phyloP scores from a whole-genome alignment of 2,329 filamentous ascomycete species.

The Triangularia setosa region DNA sequence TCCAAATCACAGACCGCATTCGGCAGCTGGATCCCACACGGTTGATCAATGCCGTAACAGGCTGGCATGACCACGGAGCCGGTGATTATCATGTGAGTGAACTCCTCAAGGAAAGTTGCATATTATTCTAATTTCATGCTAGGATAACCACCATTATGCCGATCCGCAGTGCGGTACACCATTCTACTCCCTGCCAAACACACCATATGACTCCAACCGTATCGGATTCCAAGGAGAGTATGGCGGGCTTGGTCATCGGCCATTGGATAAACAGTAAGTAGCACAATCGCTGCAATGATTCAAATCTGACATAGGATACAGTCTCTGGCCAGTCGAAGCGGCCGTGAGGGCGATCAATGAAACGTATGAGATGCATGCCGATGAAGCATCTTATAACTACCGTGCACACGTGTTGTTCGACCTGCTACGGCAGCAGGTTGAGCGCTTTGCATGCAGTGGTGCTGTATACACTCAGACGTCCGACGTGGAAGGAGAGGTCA shows the following conservation, averaged over 20 bases:
- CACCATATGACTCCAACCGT: slow-evolving; percentile 53
- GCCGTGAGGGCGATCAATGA: slow-evolving; percentile 59
- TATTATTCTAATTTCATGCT: not conserved
- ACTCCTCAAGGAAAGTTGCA: not conserved
- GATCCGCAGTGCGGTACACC: slow-evolving; percentile 68
- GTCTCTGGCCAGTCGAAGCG: slow-evolving; percentile 60
- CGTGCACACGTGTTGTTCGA: slow-evolving; percentile 56
- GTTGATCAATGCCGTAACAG: slow-evolving; percentile 58
- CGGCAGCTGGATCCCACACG: slow-evolving; percentile 58
- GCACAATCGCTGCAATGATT: not conserved
- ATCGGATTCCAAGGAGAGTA: slow-evolving; percentile 71
- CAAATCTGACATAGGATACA: slow-evolving; percentile 26
- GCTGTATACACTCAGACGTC: slow-evolving; percentile 72
- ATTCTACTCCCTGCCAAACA: slow-evolving; percentile 56
- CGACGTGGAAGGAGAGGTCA: slow-evolving; percentile 71
- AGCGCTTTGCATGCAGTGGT: slow-evolving; percentile 59
- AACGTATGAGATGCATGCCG: slow-evolving; percentile 63
- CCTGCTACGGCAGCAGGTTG: slow-evolving; percentile 59
- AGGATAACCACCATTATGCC: slow-evolving; percentile 70
- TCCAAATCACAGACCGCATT: slow-evolving; percentile 51
- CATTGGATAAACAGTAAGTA: slow-evolving; percentile 56
- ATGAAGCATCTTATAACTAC: slow-evolving; percentile 62
- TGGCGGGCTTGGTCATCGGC: slow-evolving; percentile 64
- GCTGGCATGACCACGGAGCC: slow-evolving; percentile 65
- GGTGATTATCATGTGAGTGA: slow-evolving; percentile 53